phyloP scores from a whole-genome alignment of 495 filamentous ascomycete species.

The Bathelium albidoporum region DNA sequence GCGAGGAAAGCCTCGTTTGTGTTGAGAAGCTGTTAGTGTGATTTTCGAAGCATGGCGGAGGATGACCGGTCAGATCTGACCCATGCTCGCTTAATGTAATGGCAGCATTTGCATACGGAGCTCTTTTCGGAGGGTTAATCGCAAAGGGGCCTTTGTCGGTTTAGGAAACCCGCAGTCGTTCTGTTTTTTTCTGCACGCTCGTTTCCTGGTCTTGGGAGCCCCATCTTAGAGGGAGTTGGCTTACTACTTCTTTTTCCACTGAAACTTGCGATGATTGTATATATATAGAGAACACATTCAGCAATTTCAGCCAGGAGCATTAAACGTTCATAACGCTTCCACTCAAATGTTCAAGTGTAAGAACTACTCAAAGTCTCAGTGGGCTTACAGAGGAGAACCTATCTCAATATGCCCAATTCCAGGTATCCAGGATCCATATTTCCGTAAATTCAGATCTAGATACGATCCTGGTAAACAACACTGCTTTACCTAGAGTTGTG shows the following conservation, averaged over 20 bases:
- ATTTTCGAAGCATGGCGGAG: neutral
- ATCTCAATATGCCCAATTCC: too few species aligned
- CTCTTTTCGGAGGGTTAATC: neutral
- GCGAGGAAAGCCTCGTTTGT: neutral
- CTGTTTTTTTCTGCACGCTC: constrained; percentile 1
- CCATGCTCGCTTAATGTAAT: neutral
- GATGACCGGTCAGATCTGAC: neutral
- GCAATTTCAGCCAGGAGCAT: neutral
- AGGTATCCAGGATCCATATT: too few species aligned
- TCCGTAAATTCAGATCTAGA: too few species aligned
- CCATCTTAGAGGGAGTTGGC: neutral
- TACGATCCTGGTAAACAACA: too few species aligned
- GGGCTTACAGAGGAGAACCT: too few species aligned
- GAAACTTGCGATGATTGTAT: constrained; percentile 1
- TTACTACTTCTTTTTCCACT: neutral
- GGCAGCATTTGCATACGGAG: neutral
- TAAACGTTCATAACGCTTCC: neutral
- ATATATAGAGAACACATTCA: constrained; percentile 2
- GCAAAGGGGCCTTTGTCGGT: neutral
- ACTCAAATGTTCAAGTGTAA: too few species aligned
- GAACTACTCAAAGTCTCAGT: too few species aligned
- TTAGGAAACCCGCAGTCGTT: neutral
- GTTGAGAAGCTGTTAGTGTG: neutral
- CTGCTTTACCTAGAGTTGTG: too few species aligned
- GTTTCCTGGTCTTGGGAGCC: neutral